Conservation (phyloP, 257 asterid species). For the Linaria vulgaris region DNA sequence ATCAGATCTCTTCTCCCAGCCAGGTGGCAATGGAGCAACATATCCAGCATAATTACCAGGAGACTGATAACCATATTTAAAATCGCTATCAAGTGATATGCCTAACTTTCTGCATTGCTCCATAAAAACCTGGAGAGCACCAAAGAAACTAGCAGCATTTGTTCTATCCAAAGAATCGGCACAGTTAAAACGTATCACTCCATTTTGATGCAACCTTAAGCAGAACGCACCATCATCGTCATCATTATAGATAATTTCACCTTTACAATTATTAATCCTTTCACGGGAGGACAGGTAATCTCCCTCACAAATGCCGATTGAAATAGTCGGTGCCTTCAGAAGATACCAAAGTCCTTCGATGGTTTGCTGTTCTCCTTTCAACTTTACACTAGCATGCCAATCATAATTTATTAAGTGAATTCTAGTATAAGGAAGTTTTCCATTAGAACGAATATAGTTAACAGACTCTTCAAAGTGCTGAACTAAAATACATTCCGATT, state of each 20-base stretch:
- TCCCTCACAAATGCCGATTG: slow-evolving; percentile 84
- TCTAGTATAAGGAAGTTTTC: slow-evolving; percentile 80
- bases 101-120: slow-evolving; percentile 98
- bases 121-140: slow-evolving; percentile 92
- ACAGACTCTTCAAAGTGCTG: slow-evolving; percentile 93
- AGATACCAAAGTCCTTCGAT: slow-evolving; percentile 99
- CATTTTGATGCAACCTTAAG: slow-evolving; percentile 96
- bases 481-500: slow-evolving; percentile 88
- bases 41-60: slow-evolving; percentile 65
- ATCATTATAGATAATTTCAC: slow-evolving; percentile 78
- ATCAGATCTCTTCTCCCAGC: slow-evolving; percentile 97
- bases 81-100: slow-evolving; percentile 92
- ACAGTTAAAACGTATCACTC: slow-evolving; percentile 95
- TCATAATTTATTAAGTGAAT: slow-evolving; percentile 91
- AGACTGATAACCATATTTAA: slow-evolving; percentile 70
- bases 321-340: slow-evolving; percentile 80
- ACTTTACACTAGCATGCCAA: slow-evolving; percentile 96
- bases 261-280: slow-evolving; percentile 81
- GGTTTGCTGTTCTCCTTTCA: slow-evolving; percentile 95
- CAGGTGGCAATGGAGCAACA: slow-evolving; percentile 97
- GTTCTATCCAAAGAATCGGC: slow-evolving; percentile 99
- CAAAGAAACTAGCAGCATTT: slow-evolving; percentile 98
- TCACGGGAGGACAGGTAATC: slow-evolving; percentile 88
- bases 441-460: slow-evolving; percentile 66
- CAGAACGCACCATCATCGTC: slow-evolving; percentile 93